Evolutionary conservation across 2,329 filamentous ascomycete species (phyloP), one percentile per base, ranked within the genome.

Genomic region (Fusarium sp.): DNA sequence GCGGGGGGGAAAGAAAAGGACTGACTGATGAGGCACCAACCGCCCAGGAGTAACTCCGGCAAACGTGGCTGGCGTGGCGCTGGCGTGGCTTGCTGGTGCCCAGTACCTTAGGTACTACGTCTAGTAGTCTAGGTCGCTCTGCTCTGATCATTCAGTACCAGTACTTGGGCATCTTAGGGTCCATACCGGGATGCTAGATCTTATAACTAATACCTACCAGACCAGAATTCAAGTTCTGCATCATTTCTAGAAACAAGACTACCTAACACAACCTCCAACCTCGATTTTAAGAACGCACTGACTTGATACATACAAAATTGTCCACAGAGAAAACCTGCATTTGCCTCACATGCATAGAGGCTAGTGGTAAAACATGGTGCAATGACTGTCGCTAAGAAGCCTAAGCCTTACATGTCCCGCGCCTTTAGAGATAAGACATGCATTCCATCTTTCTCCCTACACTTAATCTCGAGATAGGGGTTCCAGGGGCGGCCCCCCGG

Each of bases 361-460:
- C 8, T 37, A 10, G 17, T 17, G 9, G 35, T n/a, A 37, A 37
- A 17, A 5, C n/a, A 10, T n/a, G 35, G 35, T n/a, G 33, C 37
- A 35, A 30, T n/a, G n/a, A 48, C 26, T 33, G 30, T 26, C n/a
- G 22, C 39, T 7, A n/a, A 60, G 15, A 40, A 15, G 17, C 30
- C n/a, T 50, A 39, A 30, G 37, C 24, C 54, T 48, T 47, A 41
- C 39, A 30, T n/a, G 32, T 66, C 48, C 48, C 48, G 47, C 47
- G 20, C 46, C 19, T 46, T 46, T 9, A 39, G 22, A 39, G 22
- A 40, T n/a, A 46, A 67, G 56, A 48, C 49, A 45, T 44, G 39
- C 64, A 58, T 67, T 59, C 41, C 56, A 62, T 57, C 41, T 50
- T 52, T 68, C 56, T 57, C 41, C 47, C 56, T 68, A 43, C 47